phyloP scores from a whole-genome alignment of 73 alveolate species.

The Paraurostyla sp. region DNA sequence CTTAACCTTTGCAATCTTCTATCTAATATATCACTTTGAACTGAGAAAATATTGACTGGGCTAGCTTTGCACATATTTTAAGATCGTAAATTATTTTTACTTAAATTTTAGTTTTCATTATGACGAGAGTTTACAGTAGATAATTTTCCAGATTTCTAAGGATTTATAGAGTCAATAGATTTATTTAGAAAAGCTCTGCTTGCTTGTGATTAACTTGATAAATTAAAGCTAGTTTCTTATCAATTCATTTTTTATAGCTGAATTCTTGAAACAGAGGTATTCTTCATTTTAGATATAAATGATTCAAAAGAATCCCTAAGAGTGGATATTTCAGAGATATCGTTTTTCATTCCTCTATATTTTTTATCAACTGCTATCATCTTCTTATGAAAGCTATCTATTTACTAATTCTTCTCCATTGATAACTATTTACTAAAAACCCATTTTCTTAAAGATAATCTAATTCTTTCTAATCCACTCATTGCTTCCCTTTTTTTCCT shows the following conservation, averaged over 20 bases:
- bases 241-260: neutral
- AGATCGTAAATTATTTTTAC: neutral
- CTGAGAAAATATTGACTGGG: neutral
- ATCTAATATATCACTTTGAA: neutral
- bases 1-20: neutral
- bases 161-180: no score
- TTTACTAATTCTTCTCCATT: neutral
- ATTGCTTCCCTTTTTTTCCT: neutral
- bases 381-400: neutral
- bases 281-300: neutral
- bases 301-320: neutral
- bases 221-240: neutral
- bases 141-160: no score
- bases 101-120: no score
- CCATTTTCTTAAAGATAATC: constrained; percentile 28
- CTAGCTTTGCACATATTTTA: neutral
- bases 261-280: neutral
- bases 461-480: neutral
- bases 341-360: constrained; percentile 7
- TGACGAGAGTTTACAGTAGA: no score
- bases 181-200: neutral
- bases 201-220: neutral
- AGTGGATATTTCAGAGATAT: neutral
- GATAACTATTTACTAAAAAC: neutral
- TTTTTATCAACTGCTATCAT: neutral